phyloP scores from a whole-genome alignment of 345 rosid genomes.

The Ceriops decandra region DNA sequence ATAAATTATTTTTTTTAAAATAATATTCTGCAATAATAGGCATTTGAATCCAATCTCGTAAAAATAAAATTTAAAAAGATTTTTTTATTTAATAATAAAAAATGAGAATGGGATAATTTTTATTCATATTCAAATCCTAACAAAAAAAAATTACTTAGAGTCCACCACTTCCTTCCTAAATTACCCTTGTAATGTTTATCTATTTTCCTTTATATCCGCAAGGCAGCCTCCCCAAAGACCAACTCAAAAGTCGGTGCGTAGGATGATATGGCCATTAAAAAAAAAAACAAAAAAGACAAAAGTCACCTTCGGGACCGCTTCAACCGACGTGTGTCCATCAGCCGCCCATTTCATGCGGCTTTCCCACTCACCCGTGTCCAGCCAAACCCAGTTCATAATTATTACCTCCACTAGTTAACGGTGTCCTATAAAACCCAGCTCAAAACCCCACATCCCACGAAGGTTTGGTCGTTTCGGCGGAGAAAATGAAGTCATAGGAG shows the following conservation, averaged over 20 bases:
- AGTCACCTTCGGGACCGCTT: slow-evolving; percentile 22
- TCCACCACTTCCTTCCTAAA: slow-evolving; percentile 13
- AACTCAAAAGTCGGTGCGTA: slow-evolving; percentile 15
- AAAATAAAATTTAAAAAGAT: no score
- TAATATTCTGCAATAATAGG: no score
- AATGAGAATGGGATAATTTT: no score
- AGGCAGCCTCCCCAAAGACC: not conserved
- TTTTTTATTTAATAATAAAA: no score
- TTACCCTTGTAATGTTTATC: not conserved
- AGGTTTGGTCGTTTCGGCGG: slow-evolving; percentile 16
- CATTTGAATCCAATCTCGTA: no score
- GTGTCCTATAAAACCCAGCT: slow-evolving; percentile 19
- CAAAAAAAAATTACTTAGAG: not conserved
- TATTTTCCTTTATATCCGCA: not conserved
- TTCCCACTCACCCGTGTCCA: slow-evolving; percentile 42
- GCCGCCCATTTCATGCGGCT: no score
- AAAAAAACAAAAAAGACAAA: no score
- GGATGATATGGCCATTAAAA: slow-evolving; percentile 23
- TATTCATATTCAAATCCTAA: no score
- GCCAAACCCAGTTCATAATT: not conserved
- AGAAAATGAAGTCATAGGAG: not conserved
- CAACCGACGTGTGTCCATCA: slow-evolving; percentile 33
- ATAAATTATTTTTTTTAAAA: no score
- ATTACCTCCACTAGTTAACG: slow-evolving; percentile 33
- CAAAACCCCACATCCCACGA: not conserved